Percentiles rank a stretch among this genome's conserved stretches.
Conservation (phyloP, 2,329 filamentous ascomycete species). For the Cylindrodendrum hubeiense region DNA sequence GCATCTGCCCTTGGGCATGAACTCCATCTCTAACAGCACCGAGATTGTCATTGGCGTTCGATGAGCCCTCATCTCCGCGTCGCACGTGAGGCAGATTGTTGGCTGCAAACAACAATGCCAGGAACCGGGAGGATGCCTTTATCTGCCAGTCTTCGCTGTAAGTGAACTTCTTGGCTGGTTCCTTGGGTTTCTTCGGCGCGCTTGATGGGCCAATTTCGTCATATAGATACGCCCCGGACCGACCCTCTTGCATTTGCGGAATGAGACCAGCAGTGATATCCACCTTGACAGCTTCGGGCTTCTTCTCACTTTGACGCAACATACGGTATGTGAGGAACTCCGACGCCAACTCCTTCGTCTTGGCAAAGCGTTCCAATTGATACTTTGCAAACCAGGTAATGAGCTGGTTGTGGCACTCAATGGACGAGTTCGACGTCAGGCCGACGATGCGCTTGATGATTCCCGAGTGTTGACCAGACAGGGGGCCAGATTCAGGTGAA, state of each 20-base stretch:
- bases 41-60: constrained; percentile 41
- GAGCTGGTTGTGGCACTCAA: constrained; percentile 81
- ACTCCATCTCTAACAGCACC: constrained; percentile 40
- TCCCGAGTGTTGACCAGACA: constrained; percentile 79
- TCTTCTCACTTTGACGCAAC: constrained; percentile 77
- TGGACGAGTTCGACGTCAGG: constrained; percentile 80
- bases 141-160: constrained; percentile 94
- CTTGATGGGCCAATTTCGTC: constrained; percentile 75
- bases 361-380: constrained; percentile 75
- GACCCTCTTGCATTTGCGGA: constrained; percentile 77
- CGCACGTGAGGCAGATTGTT: constrained; percentile 70
- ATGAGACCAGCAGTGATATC: constrained; percentile 77
- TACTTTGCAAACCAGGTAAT: constrained; percentile 83
- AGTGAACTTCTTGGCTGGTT: constrained; percentile 66
- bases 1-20: constrained; percentile 69
- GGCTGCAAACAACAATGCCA: constrained; percentile 84
- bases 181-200: constrained; percentile 66
- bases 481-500: constrained; percentile 53
- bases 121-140: constrained; percentile 81
- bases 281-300: constrained; percentile 65
- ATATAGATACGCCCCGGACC: constrained; percentile 78
- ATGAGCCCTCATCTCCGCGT: constrained; percentile 44
- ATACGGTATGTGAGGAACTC: constrained; percentile 87
- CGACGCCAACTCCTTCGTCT: constrained; percentile 80
- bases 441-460: constrained; percentile 89